These are phyloP conservation scores for Oryza coarctata DNA, from an alignment of 176 grass and related monocot genomes.

Conservation along the genomic window DNA sequence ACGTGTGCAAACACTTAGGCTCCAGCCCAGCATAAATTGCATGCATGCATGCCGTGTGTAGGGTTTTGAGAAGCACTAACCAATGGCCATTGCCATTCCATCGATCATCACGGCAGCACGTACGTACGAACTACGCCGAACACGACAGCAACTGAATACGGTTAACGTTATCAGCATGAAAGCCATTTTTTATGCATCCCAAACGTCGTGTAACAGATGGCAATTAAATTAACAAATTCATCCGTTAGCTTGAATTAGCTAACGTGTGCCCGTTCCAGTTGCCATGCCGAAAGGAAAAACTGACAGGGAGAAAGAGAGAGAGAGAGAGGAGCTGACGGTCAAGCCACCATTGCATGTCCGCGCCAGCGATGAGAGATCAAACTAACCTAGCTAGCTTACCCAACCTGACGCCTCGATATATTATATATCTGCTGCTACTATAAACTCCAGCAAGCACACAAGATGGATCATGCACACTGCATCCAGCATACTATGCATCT, in stretches of 20 bases:
- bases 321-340: not conserved
- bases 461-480: not conserved
- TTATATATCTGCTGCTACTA: not conserved
- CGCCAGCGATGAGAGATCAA: constrained; percentile 3
- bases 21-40: not conserved
- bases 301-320: not conserved
- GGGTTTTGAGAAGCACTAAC: not conserved
- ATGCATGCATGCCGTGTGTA: not conserved
- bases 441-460: not conserved
- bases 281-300: constrained; percentile 1
- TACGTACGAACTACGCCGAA: too few species aligned
- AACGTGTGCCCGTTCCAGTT: not conserved
- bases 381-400: not conserved
- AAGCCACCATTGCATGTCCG: not conserved
- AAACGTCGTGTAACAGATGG: not conserved
- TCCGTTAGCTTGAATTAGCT: too few species aligned
- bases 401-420: not conserved
- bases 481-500: too few species aligned
- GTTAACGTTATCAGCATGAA: too few species aligned
- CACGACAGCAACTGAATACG: not conserved
- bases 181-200: too few species aligned
- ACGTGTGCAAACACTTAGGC: not conserved
- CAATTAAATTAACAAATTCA: not conserved
- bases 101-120: not conserved
- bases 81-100: not conserved